These are phyloP conservation scores for Talaromyces sp. DNA, from an alignment of 2,329 filamentous ascomycete species.

Conservation along the genomic window DNA sequence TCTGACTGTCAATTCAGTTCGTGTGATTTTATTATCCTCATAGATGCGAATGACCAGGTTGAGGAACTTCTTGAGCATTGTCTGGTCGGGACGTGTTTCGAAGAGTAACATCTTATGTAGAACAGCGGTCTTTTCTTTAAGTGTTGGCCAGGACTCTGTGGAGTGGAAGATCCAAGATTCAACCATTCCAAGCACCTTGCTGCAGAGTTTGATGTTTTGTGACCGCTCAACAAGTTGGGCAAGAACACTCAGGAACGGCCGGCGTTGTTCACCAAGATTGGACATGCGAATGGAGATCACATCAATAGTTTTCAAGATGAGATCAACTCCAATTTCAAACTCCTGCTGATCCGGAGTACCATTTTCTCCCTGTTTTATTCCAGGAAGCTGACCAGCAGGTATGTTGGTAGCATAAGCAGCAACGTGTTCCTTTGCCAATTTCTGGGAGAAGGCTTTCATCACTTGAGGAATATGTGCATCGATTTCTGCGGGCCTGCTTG, in stretches of 20 bases:
- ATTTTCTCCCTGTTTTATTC: conserved; percentile 39
- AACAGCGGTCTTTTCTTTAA: conserved; percentile 98
- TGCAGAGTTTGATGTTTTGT: conserved; percentile 77
- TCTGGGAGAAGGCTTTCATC: conserved; percentile 90
- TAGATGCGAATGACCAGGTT: conserved; percentile 97
- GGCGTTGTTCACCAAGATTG: conserved; percentile 79
- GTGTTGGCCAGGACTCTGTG: conserved; percentile 89
- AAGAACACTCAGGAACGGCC: conserved; percentile 91
- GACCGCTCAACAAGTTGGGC: conserved; percentile 96
- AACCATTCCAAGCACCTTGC: conserved; percentile 90
- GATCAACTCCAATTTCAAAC: conserved; percentile 78
- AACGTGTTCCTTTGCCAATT: conserved; percentile 91
- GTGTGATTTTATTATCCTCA: conserved; percentile 91
- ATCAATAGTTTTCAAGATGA: conserved; percentile 95
- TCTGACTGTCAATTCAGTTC: conserved; percentile 91
- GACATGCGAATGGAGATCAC: conserved; percentile 91
- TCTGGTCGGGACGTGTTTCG: conserved; percentile 76
- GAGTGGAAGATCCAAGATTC: conserved; percentile 95
- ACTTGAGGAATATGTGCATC: conserved; percentile 83
- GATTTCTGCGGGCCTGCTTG: conserved; percentile 79
- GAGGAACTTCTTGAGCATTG: conserved; percentile 86
- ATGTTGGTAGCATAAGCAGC: conserved; percentile 61
- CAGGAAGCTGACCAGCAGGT: conserved; percentile 29
- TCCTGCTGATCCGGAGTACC: conserved; percentile 64
- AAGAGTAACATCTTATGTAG: conserved; percentile 99